Conservation (phyloP, 2,329 filamentous ascomycete genomes). For the Trichoderma asperellum region DNA sequence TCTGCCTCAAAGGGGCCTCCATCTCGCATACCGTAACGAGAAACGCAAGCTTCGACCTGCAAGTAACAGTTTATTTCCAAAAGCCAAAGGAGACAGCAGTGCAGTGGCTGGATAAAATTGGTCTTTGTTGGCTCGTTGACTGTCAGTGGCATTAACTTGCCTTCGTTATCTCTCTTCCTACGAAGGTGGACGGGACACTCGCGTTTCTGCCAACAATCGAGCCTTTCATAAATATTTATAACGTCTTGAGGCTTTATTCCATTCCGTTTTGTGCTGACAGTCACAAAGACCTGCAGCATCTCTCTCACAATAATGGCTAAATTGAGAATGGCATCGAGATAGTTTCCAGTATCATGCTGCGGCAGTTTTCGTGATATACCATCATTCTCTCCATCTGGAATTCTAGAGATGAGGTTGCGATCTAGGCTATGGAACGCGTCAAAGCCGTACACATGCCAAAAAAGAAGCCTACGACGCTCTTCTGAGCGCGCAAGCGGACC, state of each 20-base stretch:
- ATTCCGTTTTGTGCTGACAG: constrained; percentile 5
- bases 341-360: constrained; percentile 3
- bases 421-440: constrained; percentile 17
- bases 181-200: constrained; percentile 1
- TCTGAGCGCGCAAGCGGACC: neutral
- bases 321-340: constrained; percentile 11
- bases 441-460: constrained; percentile 18
- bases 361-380: neutral
- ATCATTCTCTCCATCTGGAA: constrained; percentile 1
- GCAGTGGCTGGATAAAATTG: neutral
- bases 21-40: neutral
- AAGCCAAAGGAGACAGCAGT: constrained; percentile 9
- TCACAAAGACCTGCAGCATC: constrained; percentile 14
- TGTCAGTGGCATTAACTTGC: neutral
- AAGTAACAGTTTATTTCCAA: constrained; percentile 20
- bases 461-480: constrained; percentile 8
- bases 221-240: neutral
- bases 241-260: neutral
- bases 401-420: constrained; percentile 5
- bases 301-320: constrained; percentile 12
- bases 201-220: neutral
- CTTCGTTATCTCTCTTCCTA: neutral
- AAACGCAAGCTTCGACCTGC: constrained; percentile 18
- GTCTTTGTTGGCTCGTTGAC: neutral
- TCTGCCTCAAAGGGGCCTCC: neutral